Base-by-base conservation (phyloP, 257 asterid species). In the Nemophila menziesii region DNA sequence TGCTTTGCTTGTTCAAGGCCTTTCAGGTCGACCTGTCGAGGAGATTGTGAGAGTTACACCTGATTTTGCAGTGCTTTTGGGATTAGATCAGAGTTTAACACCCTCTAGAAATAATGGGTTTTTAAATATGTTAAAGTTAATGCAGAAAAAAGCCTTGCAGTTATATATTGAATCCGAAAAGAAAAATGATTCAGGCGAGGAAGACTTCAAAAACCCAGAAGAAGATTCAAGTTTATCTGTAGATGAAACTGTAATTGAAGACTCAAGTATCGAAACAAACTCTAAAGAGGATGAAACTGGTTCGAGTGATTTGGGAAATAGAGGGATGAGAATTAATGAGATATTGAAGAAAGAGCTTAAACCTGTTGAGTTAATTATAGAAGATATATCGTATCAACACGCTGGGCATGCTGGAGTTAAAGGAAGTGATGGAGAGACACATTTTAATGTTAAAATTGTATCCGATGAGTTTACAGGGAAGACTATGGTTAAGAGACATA, bases 401-500 rank as follows among this genome's bases (percentile, higher is more conserved):
- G 93, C 93, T 0, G 93, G 94, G 4, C 96, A 82, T 57, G 57
- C 87, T 5, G 92, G 92, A 20, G 70, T 62, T 49, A 57, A 57
- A 65, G 93, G 92, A 8, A 79, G 82, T 29, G 80, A 72, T 22
- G 92, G 85, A 16, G 96, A 86, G 74, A 82, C 94, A 0, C 96
- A 86, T 64, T 79, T 82, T 54, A 86, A 86, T 63, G 67, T 82
- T 15, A 74, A 62, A 33, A 85, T 82, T 55, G 70, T 86, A 53
- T 79, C 87, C 2, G 56, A 66, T 22, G 82, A 74, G 57, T 86
- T 86, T 54, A 92, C 72, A 63, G 92, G 86, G 48, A 87, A 87
- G 73, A 87, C 95, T 67, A 62, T 87, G 78, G 89, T 87, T 51
- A 82, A 87, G 71, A 79, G 97, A 78, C 95, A 86, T 58, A 68